These are phyloP conservation scores for Phaeophleospora eucalypticola DNA, from an alignment of 2,329 filamentous ascomycete genomes.

Conservation along the genomic window DNA sequence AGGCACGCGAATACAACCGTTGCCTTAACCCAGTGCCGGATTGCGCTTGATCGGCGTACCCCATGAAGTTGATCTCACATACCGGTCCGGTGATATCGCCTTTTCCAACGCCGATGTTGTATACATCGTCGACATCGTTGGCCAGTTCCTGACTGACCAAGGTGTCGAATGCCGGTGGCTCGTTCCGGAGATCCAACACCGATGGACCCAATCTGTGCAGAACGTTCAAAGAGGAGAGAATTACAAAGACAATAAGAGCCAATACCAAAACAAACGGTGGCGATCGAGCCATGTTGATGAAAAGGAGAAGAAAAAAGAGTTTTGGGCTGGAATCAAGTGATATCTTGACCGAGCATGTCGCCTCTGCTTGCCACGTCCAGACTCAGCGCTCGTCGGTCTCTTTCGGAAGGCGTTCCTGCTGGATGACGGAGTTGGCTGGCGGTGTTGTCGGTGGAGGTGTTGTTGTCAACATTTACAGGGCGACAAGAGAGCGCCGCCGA, in stretches of 20 bases:
- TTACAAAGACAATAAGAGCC: constrained; percentile 16
- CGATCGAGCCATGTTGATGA: constrained; percentile 17
- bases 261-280: constrained; percentile 14
- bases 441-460: background rate
- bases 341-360: background rate
- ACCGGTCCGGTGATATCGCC: constrained; percentile 75
- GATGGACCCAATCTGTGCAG: constrained; percentile 17
- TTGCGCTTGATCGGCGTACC: constrained; percentile 83
- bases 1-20: constrained; percentile 81
- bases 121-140: constrained; percentile 34
- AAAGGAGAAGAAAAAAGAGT: background rate
- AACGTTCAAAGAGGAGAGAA: constrained; percentile 16
- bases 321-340: background rate
- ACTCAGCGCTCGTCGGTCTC: no score
- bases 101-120: constrained; percentile 65
- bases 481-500: background rate
- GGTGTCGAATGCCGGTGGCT: constrained; percentile 4
- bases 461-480: background rate
- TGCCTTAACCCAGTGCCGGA: constrained; percentile 80
- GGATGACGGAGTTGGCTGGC: background rate
- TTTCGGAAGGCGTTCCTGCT: background rate
- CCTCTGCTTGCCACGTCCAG: no score
- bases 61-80: constrained; percentile 86
- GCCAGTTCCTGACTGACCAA: constrained; percentile 1
- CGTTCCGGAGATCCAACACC: constrained; percentile 11